Percentiles rank a stretch among this genome's conserved stretches.
Evolutionary conservation across 306 rosid species (phyloP).

Genomic region (Trifolium dubium): DNA sequence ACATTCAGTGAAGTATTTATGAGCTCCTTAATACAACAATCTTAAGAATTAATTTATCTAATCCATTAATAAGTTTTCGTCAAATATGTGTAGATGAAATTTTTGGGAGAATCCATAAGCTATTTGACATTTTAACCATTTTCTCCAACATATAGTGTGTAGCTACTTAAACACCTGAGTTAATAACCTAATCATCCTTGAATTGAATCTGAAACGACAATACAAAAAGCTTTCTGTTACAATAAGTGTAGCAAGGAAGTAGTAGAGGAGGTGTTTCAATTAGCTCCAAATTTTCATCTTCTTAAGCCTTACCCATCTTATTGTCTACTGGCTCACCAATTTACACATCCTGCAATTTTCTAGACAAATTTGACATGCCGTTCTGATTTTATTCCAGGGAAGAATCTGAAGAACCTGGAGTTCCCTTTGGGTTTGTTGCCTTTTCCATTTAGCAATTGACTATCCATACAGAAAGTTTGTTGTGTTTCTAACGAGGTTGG

Average conservation of each 20-base stretch:
- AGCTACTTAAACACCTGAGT: neutral
- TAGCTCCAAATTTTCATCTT: slow-evolving; percentile 10
- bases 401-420: slow-evolving; percentile 19
- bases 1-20: neutral
- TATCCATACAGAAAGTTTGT: neutral
- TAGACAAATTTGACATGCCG: neutral
- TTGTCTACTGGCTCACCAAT: slow-evolving; percentile 6
- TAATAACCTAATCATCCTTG: slow-evolving; percentile 13
- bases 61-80: slow-evolving; percentile 9
- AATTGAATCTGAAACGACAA: slow-evolving; percentile 24
- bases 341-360: slow-evolving; percentile 8
- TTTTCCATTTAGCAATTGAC: slow-evolving; percentile 23
- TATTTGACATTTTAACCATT: slow-evolving; percentile 18
- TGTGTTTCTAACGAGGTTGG: slow-evolving; percentile 10
- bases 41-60: neutral
- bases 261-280: neutral
- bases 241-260: neutral
- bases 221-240: slow-evolving; percentile 20
- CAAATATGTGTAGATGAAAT: neutral
- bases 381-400: slow-evolving; percentile 20
- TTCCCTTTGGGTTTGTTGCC: slow-evolving; percentile 26
- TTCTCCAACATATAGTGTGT: neutral
- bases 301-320: slow-evolving; percentile 15
- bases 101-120: slow-evolving; percentile 2
- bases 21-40: neutral